Conservation (phyloP, 2,329 filamentous ascomycete species). For the Chrysosporium queenslandicum region DNA sequence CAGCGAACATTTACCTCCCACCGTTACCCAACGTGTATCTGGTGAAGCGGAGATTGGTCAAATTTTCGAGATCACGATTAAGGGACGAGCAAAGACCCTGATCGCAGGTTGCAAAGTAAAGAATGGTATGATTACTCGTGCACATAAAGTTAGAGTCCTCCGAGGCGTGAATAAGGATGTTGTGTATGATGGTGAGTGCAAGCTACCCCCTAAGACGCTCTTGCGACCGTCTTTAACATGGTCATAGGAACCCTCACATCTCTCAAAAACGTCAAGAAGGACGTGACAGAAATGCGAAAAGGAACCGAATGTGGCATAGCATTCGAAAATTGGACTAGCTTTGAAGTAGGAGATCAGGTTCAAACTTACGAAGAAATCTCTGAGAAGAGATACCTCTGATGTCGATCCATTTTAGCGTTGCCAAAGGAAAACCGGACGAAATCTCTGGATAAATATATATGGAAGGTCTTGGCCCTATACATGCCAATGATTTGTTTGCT, state of each 20-base stretch:
- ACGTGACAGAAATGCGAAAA: constrained; percentile 79
- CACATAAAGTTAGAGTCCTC: constrained; percentile 59
- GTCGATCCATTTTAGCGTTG: neutral
- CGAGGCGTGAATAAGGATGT: constrained; percentile 51
- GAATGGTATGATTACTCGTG: constrained; percentile 62
- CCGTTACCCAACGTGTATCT: constrained; percentile 58
- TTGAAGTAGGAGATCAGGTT: constrained; percentile 71
- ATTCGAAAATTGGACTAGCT: constrained; percentile 68
- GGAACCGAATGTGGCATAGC: constrained; percentile 87
- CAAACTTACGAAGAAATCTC: constrained; percentile 73
- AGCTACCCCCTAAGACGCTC: neutral
- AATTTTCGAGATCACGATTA: constrained; percentile 73
- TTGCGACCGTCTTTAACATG: neutral
- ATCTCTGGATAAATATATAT: neutral
- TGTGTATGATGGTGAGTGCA: constrained; percentile 67
- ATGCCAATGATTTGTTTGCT: neutral
- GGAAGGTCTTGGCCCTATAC: too few species aligned
- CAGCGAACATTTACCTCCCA: constrained; percentile 58
- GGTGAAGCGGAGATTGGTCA: constrained; percentile 82
- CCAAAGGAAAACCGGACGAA: neutral
- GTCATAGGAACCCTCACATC: constrained; percentile 61
- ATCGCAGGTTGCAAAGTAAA: constrained; percentile 82
- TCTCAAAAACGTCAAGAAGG: constrained; percentile 87
- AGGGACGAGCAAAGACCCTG: constrained; percentile 57
- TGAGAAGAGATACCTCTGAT: constrained; percentile 53